A percentile compares a stretch with the other conserved stretches of the same genome.
Evolutionary conservation across 768 basidiomycete genomes (phyloP).

Genomic region (Mrakia gelida): DNA sequence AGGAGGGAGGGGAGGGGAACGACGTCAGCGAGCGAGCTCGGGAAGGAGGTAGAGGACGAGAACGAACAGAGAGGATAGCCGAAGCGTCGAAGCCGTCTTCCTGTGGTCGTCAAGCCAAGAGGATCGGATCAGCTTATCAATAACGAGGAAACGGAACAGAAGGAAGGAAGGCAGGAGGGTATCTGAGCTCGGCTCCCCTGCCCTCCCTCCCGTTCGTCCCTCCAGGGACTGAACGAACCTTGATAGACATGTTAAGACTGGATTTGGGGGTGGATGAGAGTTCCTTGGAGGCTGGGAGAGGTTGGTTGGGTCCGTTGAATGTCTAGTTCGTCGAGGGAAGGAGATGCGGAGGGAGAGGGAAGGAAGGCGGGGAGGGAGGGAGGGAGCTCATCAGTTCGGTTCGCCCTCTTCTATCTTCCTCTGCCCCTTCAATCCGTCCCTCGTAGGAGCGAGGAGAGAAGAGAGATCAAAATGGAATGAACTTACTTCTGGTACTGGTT

Average conservation of each 20-base stretch:
- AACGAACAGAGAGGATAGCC: constrained; percentile 18
- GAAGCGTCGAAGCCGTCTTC: constrained; percentile 32
- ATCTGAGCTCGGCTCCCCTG: not conserved
- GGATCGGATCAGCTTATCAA: not conserved
- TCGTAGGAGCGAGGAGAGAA: not conserved
- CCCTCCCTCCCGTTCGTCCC: not conserved
- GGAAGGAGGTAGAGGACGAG: too few relatives aligned
- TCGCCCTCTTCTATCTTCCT: not conserved
- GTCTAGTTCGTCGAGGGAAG: not conserved
- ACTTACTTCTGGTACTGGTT: not conserved
- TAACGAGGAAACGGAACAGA: not conserved
- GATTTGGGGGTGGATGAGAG: not conserved
- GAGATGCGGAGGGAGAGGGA: not conserved
- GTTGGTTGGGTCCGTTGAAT: constrained; percentile 9
- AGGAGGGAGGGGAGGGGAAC: not conserved
- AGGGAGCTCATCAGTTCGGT: not conserved
- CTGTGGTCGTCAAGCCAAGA: not conserved
- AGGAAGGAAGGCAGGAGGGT: not conserved
- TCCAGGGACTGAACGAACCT: not conserved
- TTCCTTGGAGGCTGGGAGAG: not conserved
- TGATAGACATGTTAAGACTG: not conserved
- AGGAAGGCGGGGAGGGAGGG: not conserved
- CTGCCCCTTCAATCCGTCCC: not conserved
- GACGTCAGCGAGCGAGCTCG: not conserved
- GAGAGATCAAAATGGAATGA: not conserved